Conservation (phyloP, 2,329 filamentous ascomycete species). For the Sphaerulina musiva region DNA sequence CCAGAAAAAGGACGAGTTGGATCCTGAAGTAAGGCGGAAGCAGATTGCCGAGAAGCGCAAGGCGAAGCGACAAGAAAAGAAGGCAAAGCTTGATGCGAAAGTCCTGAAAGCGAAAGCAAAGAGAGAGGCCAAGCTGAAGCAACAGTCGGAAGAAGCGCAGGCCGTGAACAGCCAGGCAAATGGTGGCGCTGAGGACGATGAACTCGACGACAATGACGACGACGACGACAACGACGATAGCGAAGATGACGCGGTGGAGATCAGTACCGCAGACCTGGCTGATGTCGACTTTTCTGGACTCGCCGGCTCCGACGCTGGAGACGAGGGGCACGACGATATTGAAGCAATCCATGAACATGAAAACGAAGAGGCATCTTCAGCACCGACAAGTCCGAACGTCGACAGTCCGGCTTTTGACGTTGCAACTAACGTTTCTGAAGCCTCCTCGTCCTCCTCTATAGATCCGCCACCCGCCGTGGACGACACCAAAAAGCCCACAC, state of each 20-base stretch:
- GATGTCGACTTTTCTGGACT: conserved; percentile 32
- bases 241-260: conserved; percentile 23
- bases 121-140: conserved; percentile 27
- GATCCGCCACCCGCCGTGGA: conserved; percentile 32
- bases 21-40: conserved; percentile 27
- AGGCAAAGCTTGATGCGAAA: conserved; percentile 38
- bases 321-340: conserved; percentile 17
- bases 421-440: conserved; percentile 35
- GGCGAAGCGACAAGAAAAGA: conserved; percentile 41
- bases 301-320: conserved; percentile 18
- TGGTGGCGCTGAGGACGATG: conserved; percentile 22
- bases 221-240: conserved; percentile 18
- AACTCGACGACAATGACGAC: conserved; percentile 1
- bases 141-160: conserved; percentile 25
- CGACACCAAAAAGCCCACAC: conserved; percentile 11
- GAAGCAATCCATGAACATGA: conserved; percentile 27
- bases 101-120: conserved; percentile 38
- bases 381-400: conserved; percentile 33
- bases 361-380: conserved; percentile 31
- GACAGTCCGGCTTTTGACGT: conserved; percentile 39
- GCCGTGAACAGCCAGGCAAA: conserved; percentile 28
- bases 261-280: conserved; percentile 25
- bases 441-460: conserved; percentile 45
- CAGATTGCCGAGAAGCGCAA: conserved; percentile 40
- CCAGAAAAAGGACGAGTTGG: conserved; percentile 37